Evolutionary conservation across 805 yeast species (phyloP).

Genomic region (Barnettozyma sucrosica): DNA sequence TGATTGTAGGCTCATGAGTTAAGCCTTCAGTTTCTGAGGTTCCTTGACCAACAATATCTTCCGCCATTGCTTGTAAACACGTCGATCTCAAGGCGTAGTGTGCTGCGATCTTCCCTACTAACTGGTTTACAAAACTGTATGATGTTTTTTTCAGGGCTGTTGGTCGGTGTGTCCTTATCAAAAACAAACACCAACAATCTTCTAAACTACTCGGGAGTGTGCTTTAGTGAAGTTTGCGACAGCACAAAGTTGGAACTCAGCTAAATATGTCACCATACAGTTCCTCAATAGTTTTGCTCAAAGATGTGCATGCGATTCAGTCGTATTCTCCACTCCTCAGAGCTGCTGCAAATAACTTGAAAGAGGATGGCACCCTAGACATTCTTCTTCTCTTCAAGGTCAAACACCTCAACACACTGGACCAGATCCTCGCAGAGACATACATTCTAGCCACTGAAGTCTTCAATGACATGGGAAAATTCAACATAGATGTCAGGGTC

Average conservation of each 20-base stretch:
- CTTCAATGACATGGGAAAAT: constrained; percentile 4
- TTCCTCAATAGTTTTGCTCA: constrained; percentile 19
- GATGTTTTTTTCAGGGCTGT: no score
- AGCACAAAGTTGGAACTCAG: background rate
- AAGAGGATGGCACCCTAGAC: constrained; percentile 17
- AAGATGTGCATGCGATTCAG: constrained; percentile 13
- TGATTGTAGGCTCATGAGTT: background rate
- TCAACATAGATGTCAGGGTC: constrained; percentile 15
- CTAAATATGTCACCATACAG: constrained; percentile 5
- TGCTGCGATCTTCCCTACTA: no score
- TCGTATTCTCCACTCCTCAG: constrained; percentile 20
- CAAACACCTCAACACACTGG: constrained; percentile 18
- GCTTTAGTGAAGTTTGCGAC: background rate
- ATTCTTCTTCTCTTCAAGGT: constrained; percentile 15
- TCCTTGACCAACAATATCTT: background rate
- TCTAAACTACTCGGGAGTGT: background rate
- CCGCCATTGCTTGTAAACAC: background rate
- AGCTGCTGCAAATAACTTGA: constrained; percentile 11
- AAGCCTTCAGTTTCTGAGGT: background rate
- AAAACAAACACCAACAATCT: background rate
- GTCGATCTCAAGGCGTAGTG: background rate
- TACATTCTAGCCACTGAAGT: constrained; percentile 19
- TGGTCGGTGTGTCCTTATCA: background rate
- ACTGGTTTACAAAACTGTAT: no score
- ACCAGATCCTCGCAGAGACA: constrained; percentile 18